Evolutionary conservation across 495 filamentous ascomycete species (phyloP).

Genomic region (Penicillium ucsense): DNA sequence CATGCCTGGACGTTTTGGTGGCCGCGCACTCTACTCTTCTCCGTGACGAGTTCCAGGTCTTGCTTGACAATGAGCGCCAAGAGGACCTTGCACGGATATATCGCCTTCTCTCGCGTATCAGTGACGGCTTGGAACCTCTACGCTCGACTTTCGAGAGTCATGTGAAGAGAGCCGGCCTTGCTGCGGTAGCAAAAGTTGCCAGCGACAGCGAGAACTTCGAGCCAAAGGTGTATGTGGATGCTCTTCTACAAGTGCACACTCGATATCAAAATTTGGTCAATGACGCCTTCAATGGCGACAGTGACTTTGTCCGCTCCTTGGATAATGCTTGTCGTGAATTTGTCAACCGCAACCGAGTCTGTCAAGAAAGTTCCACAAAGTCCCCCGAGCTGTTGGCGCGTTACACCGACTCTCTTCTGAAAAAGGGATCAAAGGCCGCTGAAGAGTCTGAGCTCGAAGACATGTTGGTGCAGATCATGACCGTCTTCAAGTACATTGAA

Average conservation of each 20-base stretch:
- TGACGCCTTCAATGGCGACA: constrained; percentile 86
- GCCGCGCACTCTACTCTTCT: constrained; percentile 73
- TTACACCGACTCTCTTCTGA: constrained; percentile 88
- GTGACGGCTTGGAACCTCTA: constrained; percentile 85
- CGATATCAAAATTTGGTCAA: constrained; percentile 88
- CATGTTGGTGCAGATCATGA: constrained; percentile 93
- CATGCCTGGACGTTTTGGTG: constrained; percentile 83
- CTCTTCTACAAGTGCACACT: constrained; percentile 85
- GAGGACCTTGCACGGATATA: constrained; percentile 98
- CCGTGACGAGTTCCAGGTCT: constrained; percentile 88
- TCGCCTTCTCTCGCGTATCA: constrained; percentile 77
- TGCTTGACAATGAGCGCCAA: constrained; percentile 91
- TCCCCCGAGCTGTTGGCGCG: constrained; percentile 92
- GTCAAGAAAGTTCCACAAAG: constrained; percentile 81
- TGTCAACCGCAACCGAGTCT: constrained; percentile 93
- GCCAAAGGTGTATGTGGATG: constrained; percentile 93
- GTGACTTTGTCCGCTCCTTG: constrained; percentile 91
- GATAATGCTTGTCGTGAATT: constrained; percentile 98
- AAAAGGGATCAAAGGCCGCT: constrained; percentile 81
- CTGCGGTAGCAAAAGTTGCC: constrained; percentile 85
- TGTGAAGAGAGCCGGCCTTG: constrained; percentile 77
- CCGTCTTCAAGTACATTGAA: constrained; percentile 99
- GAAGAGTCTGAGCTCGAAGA: constrained; percentile 91
- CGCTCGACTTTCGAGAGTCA: constrained; percentile 85
- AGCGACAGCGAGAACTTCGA: constrained; percentile 84